Evolutionary conservation across 495 filamentous ascomycete species (phyloP), one percentile per base, ranked within the genome.

Genomic region (Lasiosphaeria miniovina): DNA sequence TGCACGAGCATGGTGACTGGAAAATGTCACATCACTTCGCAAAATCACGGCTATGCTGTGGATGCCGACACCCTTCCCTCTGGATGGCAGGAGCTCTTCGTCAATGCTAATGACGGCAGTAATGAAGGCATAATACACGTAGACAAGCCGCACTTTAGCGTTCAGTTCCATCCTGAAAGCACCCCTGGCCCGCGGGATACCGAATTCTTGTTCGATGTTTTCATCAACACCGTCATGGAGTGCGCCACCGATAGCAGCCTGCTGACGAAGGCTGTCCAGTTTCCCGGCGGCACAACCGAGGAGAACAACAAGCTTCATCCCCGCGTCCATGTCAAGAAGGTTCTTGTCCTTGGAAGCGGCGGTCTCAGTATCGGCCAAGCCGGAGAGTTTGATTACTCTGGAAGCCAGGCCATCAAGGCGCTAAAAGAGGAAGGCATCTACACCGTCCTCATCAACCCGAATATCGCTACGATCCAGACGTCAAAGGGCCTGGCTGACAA

Each of bases 321-420:
- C 6, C 84, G 85, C 53, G 89, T 96, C 24, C 77, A 82, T 41
- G 91, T 93, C 57, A 95, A 96, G 80, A 98, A 97, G 78, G 91
- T 96, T 6, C 80, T 98, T 17, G 88, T 98, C 36, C 87, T 98
- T 62, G 93, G 93, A 54, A 92, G 88, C 75, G 93, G 93, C 71
- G 93, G 93, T 64, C 78, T 98, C 61, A 95, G 90, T 70, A 98
- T 98, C 75, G 93, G 93, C 12, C 93, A 98, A 74, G 93, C 93
- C 63, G 93, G 93, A 69, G 93, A 98, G 75, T 98, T 98, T 65
- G 93, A 96, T 74, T 96, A 98, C 75, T 96, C 93, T n/a, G 93
- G 93, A 72, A 89, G 85, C 71, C 84, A 95, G 73, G 93, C 93
- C 34, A 90, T 98, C 67, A 98, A 98, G 80, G 93, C 93, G 15